Conservation (phyloP, 2,329 filamentous ascomycete species). For the Penicillium crustosum region DNA sequence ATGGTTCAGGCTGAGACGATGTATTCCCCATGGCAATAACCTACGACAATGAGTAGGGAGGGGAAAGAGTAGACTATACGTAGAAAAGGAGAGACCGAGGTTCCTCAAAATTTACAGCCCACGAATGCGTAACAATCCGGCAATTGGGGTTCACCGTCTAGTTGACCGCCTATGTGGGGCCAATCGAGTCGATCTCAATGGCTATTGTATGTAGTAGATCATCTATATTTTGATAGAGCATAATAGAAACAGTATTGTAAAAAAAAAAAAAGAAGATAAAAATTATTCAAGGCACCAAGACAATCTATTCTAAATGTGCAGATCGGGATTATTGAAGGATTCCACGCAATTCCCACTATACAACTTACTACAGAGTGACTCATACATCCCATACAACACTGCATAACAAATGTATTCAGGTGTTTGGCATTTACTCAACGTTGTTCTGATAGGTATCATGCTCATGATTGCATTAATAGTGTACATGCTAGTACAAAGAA, state of each 20-base stretch:
- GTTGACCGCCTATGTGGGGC: neutral
- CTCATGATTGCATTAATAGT: slow-evolving; percentile 16
- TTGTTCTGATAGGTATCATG: neutral
- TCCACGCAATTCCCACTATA: neutral
- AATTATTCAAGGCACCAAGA: neutral
- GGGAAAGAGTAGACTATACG: neutral
- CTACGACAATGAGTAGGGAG: neutral
- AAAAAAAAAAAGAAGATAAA: neutral
- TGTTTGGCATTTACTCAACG: neutral
- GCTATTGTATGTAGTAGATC: neutral
- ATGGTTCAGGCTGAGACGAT: slow-evolving; percentile 5
- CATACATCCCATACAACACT: neutral
- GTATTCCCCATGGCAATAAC: slow-evolving; percentile 2
- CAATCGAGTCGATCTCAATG: neutral
- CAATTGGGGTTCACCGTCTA: neutral
- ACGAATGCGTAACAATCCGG: neutral
- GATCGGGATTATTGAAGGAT: neutral
- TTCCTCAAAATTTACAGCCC: slow-evolving; percentile 4
- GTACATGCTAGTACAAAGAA: slow-evolving; percentile 16
- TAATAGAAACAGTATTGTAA: neutral
- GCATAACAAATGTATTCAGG: neutral
- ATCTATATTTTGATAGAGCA: neutral
- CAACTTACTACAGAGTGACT: neutral
- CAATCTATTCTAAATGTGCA: neutral
- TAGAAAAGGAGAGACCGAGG: neutral